Conservation (phyloP, 306 rosid genomes). For the Cucurbita moschata region DNA sequence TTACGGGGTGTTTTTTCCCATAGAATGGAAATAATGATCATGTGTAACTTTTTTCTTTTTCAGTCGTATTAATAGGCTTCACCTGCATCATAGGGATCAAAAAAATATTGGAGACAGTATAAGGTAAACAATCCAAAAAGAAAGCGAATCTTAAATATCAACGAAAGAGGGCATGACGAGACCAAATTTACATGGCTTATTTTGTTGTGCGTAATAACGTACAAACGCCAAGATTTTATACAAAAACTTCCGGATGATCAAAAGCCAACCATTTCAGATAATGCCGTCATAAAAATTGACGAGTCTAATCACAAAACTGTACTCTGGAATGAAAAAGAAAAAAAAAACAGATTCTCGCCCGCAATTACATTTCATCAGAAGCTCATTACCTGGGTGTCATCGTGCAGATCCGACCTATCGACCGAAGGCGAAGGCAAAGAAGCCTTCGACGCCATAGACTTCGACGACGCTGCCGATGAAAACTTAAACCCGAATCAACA, state of each 20-base stretch:
- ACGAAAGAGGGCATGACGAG: neutral
- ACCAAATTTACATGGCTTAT: neutral
- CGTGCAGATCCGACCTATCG: slow-evolving; percentile 32
- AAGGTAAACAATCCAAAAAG: neutral
- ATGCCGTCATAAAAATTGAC: neutral
- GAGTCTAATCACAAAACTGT: neutral
- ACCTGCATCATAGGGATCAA: neutral
- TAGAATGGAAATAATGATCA: neutral
- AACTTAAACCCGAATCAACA: slow-evolving; percentile 18
- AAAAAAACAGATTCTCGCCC: neutral
- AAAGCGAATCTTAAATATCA: neutral
- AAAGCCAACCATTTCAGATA: neutral
- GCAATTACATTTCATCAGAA: neutral
- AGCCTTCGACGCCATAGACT: slow-evolving; percentile 72
- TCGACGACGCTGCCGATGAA: slow-evolving; percentile 23
- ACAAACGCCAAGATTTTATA: neutral
- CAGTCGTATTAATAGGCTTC: neutral
- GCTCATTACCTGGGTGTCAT: slow-evolving; percentile 32
- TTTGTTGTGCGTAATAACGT: neutral
- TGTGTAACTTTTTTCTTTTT: neutral
- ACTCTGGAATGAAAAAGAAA: neutral
- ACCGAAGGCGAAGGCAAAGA: slow-evolving; percentile 45
- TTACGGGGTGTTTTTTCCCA: neutral
- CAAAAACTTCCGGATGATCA: neutral
- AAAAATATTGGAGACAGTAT: neutral